Conservation (phyloP, 2,329 filamentous ascomycete genomes). For the Waltergamsia citrina region DNA sequence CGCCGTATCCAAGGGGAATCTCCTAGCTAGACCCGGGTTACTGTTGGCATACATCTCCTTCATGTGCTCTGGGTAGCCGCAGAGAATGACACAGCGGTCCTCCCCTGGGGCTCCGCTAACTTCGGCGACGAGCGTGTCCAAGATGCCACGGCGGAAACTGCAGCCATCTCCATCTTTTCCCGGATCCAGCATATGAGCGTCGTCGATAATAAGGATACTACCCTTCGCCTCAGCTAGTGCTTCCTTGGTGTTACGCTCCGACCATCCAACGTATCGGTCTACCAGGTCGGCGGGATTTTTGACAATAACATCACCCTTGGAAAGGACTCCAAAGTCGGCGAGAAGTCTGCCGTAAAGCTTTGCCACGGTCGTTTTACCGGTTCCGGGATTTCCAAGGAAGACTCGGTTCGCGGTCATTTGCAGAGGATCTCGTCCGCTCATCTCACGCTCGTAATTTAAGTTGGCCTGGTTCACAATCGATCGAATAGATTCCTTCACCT, state of each 20-base stretch:
- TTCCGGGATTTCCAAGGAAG: constrained; percentile 53
- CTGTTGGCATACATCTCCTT: constrained; percentile 49
- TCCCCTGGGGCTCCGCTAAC: constrained; percentile 51
- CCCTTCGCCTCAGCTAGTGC: constrained; percentile 45
- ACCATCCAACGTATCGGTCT: constrained; percentile 40
- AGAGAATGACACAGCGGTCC: constrained; percentile 51
- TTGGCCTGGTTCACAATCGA: constrained; percentile 39
- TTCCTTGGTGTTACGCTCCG: constrained; percentile 46
- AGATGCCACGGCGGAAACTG: constrained; percentile 39
- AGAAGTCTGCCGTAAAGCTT: constrained; percentile 53
- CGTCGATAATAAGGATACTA: constrained; percentile 56
- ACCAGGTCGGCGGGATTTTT: constrained; percentile 54
- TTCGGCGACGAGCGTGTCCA: constrained; percentile 54
- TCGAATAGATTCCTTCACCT: constrained; percentile 43
- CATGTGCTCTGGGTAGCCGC: constrained; percentile 53
- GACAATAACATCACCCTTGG: constrained; percentile 47
- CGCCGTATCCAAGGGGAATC: constrained; percentile 45
- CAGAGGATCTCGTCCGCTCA: constrained; percentile 38
- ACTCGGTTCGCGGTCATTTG: constrained; percentile 45
- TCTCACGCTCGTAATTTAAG: constrained; percentile 46
- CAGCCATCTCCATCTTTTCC: constrained; percentile 11
- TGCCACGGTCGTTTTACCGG: constrained; percentile 55
- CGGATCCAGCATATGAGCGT: constrained; percentile 38
- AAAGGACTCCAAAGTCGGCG: constrained; percentile 47
- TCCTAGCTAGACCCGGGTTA: constrained; percentile 48